phyloP scores from a whole-genome alignment of 2,329 filamentous ascomycete genomes.

The Colletotrichum scovillei region DNA sequence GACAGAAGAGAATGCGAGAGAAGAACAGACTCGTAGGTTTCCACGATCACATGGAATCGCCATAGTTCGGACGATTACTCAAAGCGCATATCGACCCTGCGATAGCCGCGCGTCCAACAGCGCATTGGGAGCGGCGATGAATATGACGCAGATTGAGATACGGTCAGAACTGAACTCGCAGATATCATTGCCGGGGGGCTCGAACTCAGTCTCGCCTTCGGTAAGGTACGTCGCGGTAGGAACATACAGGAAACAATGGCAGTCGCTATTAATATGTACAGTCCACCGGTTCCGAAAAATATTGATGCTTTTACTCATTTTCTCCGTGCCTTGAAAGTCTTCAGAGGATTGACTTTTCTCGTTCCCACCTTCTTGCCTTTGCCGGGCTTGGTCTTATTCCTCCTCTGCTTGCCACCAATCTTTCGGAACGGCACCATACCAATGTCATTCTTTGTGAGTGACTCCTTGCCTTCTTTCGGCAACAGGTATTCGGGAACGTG shows the following conservation, averaged over 20 bases:
- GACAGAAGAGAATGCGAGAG: neutral
- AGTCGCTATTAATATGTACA: constrained; percentile 8
- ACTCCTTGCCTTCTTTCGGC: constrained; percentile 75
- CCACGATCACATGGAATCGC: neutral
- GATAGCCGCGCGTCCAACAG: neutral
- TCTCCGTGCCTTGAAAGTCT: constrained; percentile 81
- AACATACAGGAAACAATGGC: neutral
- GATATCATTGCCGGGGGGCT: neutral
- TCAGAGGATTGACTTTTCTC: constrained; percentile 85
- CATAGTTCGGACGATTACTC: neutral
- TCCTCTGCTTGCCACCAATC: constrained; percentile 61
- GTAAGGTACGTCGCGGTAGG: too few relatives aligned
- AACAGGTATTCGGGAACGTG: constrained; percentile 95
- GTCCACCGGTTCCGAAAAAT: neutral
- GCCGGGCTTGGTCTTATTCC: constrained; percentile 54
- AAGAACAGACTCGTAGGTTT: neutral
- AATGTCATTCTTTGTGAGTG: constrained; percentile 71
- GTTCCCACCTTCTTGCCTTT: constrained; percentile 59
- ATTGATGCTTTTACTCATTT: constrained; percentile 48
- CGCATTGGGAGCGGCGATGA: neutral
- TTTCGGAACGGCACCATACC: constrained; percentile 81
- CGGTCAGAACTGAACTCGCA: neutral
- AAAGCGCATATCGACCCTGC: neutral
- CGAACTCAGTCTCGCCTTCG: neutral
- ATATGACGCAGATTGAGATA: neutral